These are phyloP conservation scores for Pleurotus sapidus DNA, from an alignment of 768 basidiomycete genomes.

Conservation along the genomic window DNA sequence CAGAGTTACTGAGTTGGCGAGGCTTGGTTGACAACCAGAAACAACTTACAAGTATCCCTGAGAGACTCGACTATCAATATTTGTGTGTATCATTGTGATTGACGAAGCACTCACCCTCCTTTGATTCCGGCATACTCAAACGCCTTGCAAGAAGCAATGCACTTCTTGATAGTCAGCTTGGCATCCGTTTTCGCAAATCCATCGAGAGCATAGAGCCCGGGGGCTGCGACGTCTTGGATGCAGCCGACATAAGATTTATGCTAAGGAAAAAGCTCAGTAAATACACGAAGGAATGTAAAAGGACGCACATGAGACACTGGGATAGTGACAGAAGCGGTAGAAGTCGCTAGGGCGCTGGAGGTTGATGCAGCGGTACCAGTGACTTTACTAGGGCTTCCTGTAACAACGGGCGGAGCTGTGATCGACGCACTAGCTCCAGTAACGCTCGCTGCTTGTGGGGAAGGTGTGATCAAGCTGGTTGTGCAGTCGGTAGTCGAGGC, in stretches of 20 bases:
- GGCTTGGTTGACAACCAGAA: neutral
- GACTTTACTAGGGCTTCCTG: neutral
- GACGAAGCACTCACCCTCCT: constrained; percentile 1
- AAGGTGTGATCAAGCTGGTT: neutral
- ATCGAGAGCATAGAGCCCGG: neutral
- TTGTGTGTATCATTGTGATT: neutral
- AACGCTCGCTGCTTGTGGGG: neutral
- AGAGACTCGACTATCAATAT: neutral
- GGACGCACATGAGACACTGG: neutral
- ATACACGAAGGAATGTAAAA: neutral
- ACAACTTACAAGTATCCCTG: neutral
- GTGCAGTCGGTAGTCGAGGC: constrained; percentile 5
- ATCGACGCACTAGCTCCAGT: neutral
- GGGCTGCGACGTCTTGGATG: constrained; percentile 1
- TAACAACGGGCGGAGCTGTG: neutral
- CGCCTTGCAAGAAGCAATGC: neutral
- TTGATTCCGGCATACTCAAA: constrained; percentile 3
- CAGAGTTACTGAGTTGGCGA: neutral
- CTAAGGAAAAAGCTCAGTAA: neutral
- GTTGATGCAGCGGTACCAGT: neutral
- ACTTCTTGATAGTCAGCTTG: neutral
- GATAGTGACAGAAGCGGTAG: neutral
- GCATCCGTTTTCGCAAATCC: neutral
- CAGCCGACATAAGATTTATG: constrained; percentile 3
- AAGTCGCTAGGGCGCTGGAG: neutral